phyloP scores from a whole-genome alignment of 2,329 filamentous ascomycete species.

The Leptographium flavum region DNA sequence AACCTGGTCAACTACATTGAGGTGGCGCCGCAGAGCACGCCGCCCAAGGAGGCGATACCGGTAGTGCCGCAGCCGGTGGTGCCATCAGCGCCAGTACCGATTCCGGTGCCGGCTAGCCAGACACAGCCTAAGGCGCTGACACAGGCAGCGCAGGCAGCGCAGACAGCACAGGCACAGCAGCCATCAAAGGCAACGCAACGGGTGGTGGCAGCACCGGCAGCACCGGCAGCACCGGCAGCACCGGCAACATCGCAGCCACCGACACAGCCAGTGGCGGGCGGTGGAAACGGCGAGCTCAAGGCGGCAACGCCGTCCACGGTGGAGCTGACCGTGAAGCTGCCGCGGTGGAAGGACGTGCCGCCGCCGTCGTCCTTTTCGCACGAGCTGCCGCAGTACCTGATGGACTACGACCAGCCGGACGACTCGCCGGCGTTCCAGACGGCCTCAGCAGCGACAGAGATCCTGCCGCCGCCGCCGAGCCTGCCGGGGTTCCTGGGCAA shows the following conservation, averaged over 20 bases:
- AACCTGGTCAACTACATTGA: constrained; percentile 98
- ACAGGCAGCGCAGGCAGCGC: neutral
- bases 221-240: neutral
- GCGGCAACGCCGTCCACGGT: constrained; percentile 2
- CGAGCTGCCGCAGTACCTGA: constrained; percentile 69
- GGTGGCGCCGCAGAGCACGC: constrained; percentile 62
- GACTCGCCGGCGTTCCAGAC: constrained; percentile 61
- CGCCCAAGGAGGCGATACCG: constrained; percentile 15
- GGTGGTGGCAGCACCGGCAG: neutral
- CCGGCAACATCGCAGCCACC: neutral
- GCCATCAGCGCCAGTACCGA: too few species aligned
- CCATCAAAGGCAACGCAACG: neutral
- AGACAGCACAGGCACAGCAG: neutral
- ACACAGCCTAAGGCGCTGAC: too few species aligned
- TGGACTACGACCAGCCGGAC: constrained; percentile 76
- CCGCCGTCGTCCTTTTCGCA: constrained; percentile 50
- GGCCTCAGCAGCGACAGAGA: constrained; percentile 60
- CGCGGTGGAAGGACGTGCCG: constrained; percentile 39
- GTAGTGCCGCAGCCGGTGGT: neutral
- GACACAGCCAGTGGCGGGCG: neutral
- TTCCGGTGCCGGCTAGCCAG: too few species aligned
- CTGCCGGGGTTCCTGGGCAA: constrained; percentile 86
- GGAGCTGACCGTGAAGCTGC: constrained; percentile 18
- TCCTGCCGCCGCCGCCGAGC: constrained; percentile 68
- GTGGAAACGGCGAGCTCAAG: neutral